phyloP scores from a whole-genome alignment of 257 asterid species.

The Linaria vulgaris region DNA sequence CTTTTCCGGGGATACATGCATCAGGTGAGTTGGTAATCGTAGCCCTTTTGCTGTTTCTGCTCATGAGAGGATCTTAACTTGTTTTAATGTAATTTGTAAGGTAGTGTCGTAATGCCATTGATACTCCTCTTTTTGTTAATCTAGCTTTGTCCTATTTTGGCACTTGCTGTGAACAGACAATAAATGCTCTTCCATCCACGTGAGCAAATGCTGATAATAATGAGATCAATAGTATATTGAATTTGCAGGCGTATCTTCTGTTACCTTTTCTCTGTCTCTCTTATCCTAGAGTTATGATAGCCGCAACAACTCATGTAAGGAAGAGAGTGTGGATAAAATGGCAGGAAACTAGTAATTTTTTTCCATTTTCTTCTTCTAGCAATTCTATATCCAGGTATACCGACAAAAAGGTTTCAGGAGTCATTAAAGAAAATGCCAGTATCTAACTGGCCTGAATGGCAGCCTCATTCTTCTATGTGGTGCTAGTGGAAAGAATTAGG shows the following conservation, averaged over 20 bases:
- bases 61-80: conserved; percentile 15
- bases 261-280: not conserved
- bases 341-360: not conserved
- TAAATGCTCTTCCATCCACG: not conserved
- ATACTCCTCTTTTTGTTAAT: not conserved
- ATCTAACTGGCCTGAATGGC: not conserved
- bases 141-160: not conserved
- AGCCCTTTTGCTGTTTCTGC: conserved; percentile 14
- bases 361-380: not conserved
- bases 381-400: not conserved
- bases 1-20: conserved; percentile 78
- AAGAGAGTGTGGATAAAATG: not conserved
- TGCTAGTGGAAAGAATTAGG: no score
- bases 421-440: not conserved
- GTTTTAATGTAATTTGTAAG: conserved; percentile 1
- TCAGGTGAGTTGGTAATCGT: conserved; percentile 50
- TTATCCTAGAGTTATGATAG: not conserved
- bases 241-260: not conserved
- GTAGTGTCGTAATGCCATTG: not conserved
- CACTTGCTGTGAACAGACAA: not conserved
- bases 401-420: not conserved
- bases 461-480: not conserved
- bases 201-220: not conserved
- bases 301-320: not conserved
- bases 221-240: not conserved